Conservation (phyloP, 805 yeast genomes). For the Yamadazyma scolyti region DNA sequence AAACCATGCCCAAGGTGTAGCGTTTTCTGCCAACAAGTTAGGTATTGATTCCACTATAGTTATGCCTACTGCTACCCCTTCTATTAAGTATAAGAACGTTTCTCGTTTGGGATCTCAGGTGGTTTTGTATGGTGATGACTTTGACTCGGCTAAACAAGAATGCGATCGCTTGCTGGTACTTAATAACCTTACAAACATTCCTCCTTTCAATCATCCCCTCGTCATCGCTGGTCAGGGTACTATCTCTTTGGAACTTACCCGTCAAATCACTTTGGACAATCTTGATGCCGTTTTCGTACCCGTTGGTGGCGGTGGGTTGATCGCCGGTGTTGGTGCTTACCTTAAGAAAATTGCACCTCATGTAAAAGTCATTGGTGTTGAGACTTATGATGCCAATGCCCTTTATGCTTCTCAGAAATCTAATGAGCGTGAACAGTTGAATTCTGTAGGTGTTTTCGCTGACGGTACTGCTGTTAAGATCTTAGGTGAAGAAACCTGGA, state of each 20-base stretch:
- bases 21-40: constrained; percentile 80
- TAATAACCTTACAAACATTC: constrained; percentile 80
- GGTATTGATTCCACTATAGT: constrained; percentile 94
- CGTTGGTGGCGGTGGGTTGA: constrained; percentile 96
- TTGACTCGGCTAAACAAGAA: constrained; percentile 91
- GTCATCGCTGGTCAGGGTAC: constrained; percentile 99
- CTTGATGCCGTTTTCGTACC: constrained; percentile 87
- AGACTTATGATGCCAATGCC: constrained; percentile 95
- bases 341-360: constrained; percentile 97
- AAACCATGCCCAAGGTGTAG: constrained; percentile 99
- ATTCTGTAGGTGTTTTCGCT: constrained; percentile 91
- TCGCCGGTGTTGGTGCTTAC: constrained; percentile 88
- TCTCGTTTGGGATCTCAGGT: constrained; percentile 91
- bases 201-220: constrained; percentile 98
- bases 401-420: constrained; percentile 64
- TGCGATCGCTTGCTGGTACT: constrained; percentile 68
- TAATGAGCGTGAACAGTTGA: constrained; percentile 53
- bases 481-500: constrained; percentile 88
- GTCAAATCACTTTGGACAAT: constrained; percentile 77
- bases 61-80: constrained; percentile 97
- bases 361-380: constrained; percentile 92
- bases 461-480: constrained; percentile 96
- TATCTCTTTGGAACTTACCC: constrained; percentile 84
- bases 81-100: constrained; percentile 89
- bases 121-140: constrained; percentile 88